Conservation (phyloP, 371 early-diverging fungal species). For the Mortierella sp. region DNA sequence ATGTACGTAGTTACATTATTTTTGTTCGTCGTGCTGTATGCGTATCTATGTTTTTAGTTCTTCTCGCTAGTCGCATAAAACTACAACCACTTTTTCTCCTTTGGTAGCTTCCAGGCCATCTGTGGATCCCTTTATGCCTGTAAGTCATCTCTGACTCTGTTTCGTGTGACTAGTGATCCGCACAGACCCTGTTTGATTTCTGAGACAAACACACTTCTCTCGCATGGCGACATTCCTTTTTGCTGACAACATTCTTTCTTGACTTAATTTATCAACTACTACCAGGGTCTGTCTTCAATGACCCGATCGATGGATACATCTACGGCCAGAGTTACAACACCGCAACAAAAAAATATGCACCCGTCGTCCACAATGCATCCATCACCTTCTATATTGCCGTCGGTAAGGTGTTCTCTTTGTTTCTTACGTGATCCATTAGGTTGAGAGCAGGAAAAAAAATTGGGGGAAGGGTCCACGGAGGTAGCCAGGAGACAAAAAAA, state of each 20-base stretch:
- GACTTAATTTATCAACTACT: too few species aligned
- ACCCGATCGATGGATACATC: slow-evolving; percentile 69
- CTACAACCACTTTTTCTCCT: not conserved
- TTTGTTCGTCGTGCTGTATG: not conserved
- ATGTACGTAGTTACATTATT: slow-evolving; percentile 20
- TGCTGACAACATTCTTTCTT: not conserved
- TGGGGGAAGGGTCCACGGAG: too few species aligned
- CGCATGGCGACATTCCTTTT: not conserved
- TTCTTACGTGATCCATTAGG: too few species aligned
- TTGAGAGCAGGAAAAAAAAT: too few species aligned
- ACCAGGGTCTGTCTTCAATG: slow-evolving; percentile 74
- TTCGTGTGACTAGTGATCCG: not conserved
- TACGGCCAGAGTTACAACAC: slow-evolving; percentile 49
- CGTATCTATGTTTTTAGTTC: too few species aligned
- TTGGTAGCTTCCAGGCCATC: slow-evolving; percentile 47
- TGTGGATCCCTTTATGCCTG: slow-evolving; percentile 56
- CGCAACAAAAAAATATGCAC: slow-evolving; percentile 22
- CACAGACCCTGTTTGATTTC: slow-evolving; percentile 12
- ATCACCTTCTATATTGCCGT: slow-evolving; percentile 79
- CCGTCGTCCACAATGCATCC: slow-evolving; percentile 59
- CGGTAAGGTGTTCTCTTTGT: slow-evolving; percentile 27
- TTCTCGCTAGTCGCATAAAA: not conserved
- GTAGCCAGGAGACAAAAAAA: too few species aligned
- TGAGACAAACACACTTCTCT: not conserved
- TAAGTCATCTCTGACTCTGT: slow-evolving; percentile 23